phyloP scores from a whole-genome alignment of 352 stramenopile species.

The Globisporangium barbulae region DNA sequence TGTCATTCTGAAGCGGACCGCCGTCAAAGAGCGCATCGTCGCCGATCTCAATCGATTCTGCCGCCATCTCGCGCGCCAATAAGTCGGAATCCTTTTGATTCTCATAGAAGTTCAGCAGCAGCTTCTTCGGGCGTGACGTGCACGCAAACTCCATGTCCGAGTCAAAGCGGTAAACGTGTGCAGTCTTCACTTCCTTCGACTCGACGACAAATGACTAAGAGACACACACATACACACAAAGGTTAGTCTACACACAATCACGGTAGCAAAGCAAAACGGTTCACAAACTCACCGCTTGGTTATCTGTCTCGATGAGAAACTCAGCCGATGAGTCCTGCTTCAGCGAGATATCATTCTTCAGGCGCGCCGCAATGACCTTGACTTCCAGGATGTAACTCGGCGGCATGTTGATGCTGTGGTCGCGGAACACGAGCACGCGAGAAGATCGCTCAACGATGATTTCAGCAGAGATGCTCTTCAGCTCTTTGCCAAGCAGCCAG shows the following conservation, averaged over 20 bases:
- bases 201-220: conserved; percentile 38
- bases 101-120: conserved; percentile 70
- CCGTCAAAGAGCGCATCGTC: conserved; percentile 45
- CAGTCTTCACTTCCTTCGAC: conserved; percentile 73
- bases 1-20: conserved; percentile 26
- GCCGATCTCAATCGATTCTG: conserved; percentile 53
- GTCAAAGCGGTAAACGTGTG: conserved; percentile 83
- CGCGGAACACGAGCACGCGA: conserved; percentile 74
- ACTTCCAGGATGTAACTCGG: conserved; percentile 80
- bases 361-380: conserved; percentile 74
- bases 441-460: conserved; percentile 80
- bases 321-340: conserved; percentile 59
- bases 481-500: conserved; percentile 65
- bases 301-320: conserved; percentile 63
- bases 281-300: conserved; percentile 36
- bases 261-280: not conserved
- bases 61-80: conserved; percentile 23
- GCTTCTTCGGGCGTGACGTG: conserved; percentile 59
- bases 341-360: conserved; percentile 59
- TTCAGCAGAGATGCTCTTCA: conserved; percentile 63
- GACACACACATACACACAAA: not conserved
- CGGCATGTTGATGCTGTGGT: conserved; percentile 48
- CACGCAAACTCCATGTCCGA: conserved; percentile 72
- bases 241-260: not conserved
- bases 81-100: conserved; percentile 33